A percentile compares a stretch with the other conserved stretches of the same genome.
These are phyloP conservation scores for Neurospora sp. DNA, from an alignment of 495 filamentous ascomycete species.

Conservation along the genomic window DNA sequence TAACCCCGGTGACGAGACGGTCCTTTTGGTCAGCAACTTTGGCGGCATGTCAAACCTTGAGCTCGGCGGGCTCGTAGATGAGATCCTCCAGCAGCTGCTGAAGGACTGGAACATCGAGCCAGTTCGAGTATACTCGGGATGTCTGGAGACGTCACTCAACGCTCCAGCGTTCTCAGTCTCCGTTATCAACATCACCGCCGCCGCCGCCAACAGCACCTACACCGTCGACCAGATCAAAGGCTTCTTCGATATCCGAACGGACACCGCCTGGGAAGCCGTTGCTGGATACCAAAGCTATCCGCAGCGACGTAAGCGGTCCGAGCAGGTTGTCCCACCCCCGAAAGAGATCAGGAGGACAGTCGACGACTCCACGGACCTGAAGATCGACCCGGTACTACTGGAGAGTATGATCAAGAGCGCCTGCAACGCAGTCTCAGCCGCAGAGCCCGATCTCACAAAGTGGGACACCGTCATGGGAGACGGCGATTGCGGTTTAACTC, in stretches of 20 bases:
- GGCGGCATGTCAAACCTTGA: slow-evolving; percentile 53
- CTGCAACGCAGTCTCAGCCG: slow-evolving; percentile 37
- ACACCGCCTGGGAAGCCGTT: slow-evolving; percentile 41
- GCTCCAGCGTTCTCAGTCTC: slow-evolving; percentile 53
- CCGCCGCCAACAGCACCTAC: slow-evolving; percentile 27
- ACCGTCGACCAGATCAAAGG: slow-evolving; percentile 39
- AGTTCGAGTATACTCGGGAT: slow-evolving; percentile 31
- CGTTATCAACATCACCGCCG: slow-evolving; percentile 44
- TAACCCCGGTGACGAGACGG: slow-evolving; percentile 40
- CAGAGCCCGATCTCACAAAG: slow-evolving; percentile 49
- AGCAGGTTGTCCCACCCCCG: slow-evolving; percentile 34
- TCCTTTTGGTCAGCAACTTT: slow-evolving; percentile 51
- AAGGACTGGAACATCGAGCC: slow-evolving; percentile 31
- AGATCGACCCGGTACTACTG: slow-evolving; percentile 31
- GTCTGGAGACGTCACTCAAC: slow-evolving; percentile 52
- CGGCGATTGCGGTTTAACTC: slow-evolving; percentile 53
- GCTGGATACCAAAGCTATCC: slow-evolving; percentile 24
- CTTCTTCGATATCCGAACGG: slow-evolving; percentile 43
- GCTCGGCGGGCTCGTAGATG: slow-evolving; percentile 44
- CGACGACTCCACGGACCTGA: slow-evolving; percentile 29
- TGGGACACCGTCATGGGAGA: slow-evolving; percentile 58
- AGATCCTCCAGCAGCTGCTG: slow-evolving; percentile 40
- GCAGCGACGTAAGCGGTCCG: slow-evolving; percentile 22
- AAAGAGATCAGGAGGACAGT: slow-evolving; percentile 18
- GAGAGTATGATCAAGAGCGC: slow-evolving; percentile 42